These are phyloP conservation scores for Tympanopsis confertula DNA, from an alignment of 2,329 filamentous ascomycete genomes.

Conservation along the genomic window DNA sequence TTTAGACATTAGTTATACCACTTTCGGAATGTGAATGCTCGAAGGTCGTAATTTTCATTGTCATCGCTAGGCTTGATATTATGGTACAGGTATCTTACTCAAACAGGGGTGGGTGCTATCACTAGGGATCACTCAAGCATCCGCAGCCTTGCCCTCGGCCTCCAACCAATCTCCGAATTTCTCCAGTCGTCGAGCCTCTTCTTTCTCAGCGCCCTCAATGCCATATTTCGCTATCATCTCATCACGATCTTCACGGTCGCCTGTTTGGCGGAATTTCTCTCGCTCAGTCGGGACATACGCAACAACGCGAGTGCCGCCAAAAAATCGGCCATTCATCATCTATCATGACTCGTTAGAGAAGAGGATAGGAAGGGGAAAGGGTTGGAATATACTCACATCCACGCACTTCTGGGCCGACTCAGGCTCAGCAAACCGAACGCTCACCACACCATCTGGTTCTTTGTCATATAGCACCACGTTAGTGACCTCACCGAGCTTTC, in stretches of 20 bases:
- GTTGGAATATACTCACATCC: constrained; percentile 20
- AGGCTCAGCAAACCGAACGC: constrained; percentile 43
- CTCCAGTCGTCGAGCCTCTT: constrained; percentile 23
- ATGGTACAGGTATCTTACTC: too few relatives aligned
- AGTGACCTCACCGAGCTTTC: constrained; percentile 47
- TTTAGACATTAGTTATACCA: too few relatives aligned
- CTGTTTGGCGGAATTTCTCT: constrained; percentile 39
- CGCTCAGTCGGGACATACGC: constrained; percentile 36
- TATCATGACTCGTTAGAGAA: constrained; percentile 8
- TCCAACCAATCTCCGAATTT: constrained; percentile 14
- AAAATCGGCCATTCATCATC: constrained; percentile 39
- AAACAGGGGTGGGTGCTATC: too few relatives aligned
- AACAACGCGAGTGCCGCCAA: constrained; percentile 32
- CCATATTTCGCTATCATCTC: constrained; percentile 19
- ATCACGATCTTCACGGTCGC: not conserved
- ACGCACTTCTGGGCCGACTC: constrained; percentile 38
- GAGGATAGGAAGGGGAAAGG: not conserved
- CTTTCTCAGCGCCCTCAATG: constrained; percentile 26
- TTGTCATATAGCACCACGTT: constrained; percentile 55
- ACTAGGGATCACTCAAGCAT: too few relatives aligned
- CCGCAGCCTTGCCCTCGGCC: too few relatives aligned
- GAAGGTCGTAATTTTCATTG: too few relatives aligned
- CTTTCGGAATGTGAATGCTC: too few relatives aligned
- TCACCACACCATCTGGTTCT: constrained; percentile 49
- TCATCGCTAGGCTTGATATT: too few relatives aligned